Evolutionary conservation across 129 eudicot species (phyloP).

Genomic region (Tanacetum coccineum): DNA sequence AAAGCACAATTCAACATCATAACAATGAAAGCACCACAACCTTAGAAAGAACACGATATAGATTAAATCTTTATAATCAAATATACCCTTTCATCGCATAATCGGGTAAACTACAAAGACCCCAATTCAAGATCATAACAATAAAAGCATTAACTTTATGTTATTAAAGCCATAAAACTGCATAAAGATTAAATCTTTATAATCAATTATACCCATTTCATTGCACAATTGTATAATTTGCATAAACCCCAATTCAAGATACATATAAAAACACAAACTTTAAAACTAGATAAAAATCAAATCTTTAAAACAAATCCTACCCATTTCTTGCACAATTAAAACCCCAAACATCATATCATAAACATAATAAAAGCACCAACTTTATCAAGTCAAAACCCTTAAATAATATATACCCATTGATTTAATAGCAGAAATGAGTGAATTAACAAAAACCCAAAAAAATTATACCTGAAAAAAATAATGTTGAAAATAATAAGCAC

Average conservation of each 20-base stretch:
- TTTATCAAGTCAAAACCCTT: slow-evolving; percentile 1
- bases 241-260: no score
- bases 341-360: no score
- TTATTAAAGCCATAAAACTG: no score
- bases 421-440: no score
- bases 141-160: no score
- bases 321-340: no score
- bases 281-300: no score
- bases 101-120: background rate
- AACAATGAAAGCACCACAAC: background rate
- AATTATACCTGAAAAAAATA: slow-evolving; percentile 10
- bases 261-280: no score
- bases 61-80: background rate
- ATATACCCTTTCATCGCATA: background rate
- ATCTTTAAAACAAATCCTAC: no score
- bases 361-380: background rate
- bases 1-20: background rate
- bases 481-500: background rate
- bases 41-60: background rate
- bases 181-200: no score
- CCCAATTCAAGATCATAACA: background rate
- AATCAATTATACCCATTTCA: no score
- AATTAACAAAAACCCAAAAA: background rate
- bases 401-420: background rate
- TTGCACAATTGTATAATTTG: no score